Evolutionary conservation across 495 filamentous ascomycete genomes (phyloP), one percentile per base, ranked within the genome.

Genomic region (Podospora sp.): DNA sequence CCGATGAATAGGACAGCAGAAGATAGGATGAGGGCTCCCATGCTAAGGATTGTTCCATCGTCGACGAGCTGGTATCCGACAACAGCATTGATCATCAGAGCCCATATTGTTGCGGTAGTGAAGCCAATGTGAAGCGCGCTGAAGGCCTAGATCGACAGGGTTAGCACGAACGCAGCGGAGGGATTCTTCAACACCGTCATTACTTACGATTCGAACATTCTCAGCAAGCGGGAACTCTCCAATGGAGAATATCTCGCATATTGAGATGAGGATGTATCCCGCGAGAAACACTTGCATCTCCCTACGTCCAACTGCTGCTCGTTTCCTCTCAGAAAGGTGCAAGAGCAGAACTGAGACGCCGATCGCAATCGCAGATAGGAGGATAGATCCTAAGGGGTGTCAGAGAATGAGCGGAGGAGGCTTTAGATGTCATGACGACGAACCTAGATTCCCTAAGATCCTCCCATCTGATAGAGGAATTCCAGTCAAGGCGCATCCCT

Each of bases 171-270:
- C 1, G n/a, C 20, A 25, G 8, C 14, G 26, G 8, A n/a, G 16
- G 35, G 25, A n/a, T 27, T 16, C 53, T 62, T 71, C 65, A 21
- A 46, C 71, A 73, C 25, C 71, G 78, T 72, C 73, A 80, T n/a
- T 12, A 80, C 87, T 69, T 84, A 91, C 89, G 68, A 88, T 79
- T 71, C 91, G 88, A 57, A 92, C 91, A 50, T 76, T 85, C 40
- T 79, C 79, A 60, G 83, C 75, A 21, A 97, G 77, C 7, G 93
- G 93, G 75, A 99, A 93, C 58, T 90, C 90, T 65, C 95, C 95
- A 26, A 97, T 87, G 1, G 92, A 92, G 78, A 99, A 97, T 71
- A 99, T 97, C 75, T 99, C 95, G 76, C 92, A 96, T 71, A 99
- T 92, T 73, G 90, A 87, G 67, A 98, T 88, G 33, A 99, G 80